Evolutionary conservation across 2,329 filamentous ascomycete species (phyloP), one percentile per base, ranked within the genome.

Genomic region (Calycina marina): DNA sequence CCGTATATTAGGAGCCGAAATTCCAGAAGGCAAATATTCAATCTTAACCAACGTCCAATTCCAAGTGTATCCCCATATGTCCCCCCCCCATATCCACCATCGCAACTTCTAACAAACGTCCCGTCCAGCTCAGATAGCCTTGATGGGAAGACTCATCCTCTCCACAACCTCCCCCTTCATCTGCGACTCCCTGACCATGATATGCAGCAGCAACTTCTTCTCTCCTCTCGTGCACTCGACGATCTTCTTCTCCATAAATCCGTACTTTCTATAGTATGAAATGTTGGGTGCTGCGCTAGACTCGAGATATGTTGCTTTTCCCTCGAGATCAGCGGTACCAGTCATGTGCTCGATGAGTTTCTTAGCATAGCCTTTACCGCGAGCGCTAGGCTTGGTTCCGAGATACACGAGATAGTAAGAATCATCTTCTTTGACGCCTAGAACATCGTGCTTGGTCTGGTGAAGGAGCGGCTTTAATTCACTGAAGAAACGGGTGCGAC

Each of bases 331-430:
- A 27, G 81, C 80, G 61, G 65, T 63, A 27, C 56, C 58, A 32
- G 76, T 73, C 57, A 84, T 75, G 50, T 81, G 63, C 52, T 74
- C 65, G 41, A 90, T 71, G 40, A 86, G 63, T 57, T 72, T 76
- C 43, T 65, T 65, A 11, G 73, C 79, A 53, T 82, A 82, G 8
- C 83, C 82, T 45, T 75, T 75, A 29, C 80, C 72, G 39, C 77
- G 70, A 4, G 75, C 72, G 39, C 62, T 64, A 18, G 77, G 72
- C 53, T 75, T 78, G 31, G 79, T 85, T 40, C 82, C 83, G 39
- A 92, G 63, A 55, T 88, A 90, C 29, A 85, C 79, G 34, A 92
- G 72, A 54, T 90, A 90, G 66, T 81, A 90, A 50, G 69, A 74
- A 39, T 78, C 63, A 44, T 62, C 54, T 50, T 83, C 76, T 31